Evolutionary conservation across 2,329 filamentous ascomycete species (phyloP).

Genomic region (Talaromyces sp.): DNA sequence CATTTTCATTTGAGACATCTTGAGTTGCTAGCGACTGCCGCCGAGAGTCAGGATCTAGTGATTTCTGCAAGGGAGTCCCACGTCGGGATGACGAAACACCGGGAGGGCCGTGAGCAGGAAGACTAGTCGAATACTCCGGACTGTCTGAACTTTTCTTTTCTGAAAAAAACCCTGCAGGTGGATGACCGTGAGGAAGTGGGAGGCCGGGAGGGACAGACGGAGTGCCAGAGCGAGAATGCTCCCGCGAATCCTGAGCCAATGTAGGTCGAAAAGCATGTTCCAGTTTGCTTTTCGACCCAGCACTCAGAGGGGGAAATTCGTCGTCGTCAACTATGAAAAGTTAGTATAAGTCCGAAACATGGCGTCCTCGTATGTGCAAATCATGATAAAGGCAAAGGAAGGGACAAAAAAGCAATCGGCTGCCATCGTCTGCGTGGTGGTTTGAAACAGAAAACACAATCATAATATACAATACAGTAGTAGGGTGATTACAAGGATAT

Average conservation of each 20-base stretch:
- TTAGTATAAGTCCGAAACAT: conserved; percentile 23
- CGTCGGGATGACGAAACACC: conserved; percentile 27
- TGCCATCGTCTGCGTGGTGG: conserved; percentile 19
- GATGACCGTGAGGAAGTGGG: conserved; percentile 39
- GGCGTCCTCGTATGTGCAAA: conserved; percentile 1
- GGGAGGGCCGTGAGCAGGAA: conserved; percentile 18
- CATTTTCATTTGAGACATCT: conserved; percentile 19
- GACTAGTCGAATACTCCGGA: conserved; percentile 22
- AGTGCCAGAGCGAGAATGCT: conserved; percentile 32
- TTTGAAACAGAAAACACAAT: conserved; percentile 18
- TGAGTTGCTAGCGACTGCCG: conserved; percentile 26
- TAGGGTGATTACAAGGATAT: conserved; percentile 34
- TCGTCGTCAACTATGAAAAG: conserved; percentile 39
- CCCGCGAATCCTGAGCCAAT: conserved; percentile 27
- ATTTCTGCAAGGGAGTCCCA: conserved; percentile 27
- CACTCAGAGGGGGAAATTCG: conserved; percentile 45
- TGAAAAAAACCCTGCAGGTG: conserved; percentile 30
- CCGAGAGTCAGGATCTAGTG: conserved; percentile 21
- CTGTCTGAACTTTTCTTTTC: conserved; percentile 16
- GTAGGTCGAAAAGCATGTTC: conserved; percentile 34
- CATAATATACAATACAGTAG: conserved; percentile 26
- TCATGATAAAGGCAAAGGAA: conserved; percentile 6
- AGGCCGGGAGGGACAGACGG: conserved; percentile 39
- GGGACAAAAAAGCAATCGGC: conserved; percentile 14
- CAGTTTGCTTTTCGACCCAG: conserved; percentile 32